Evolutionary conservation across 176 grass and related monocot species (phyloP), one percentile per base, ranked within the genome.

Genomic region (Musa troglodytarum): DNA sequence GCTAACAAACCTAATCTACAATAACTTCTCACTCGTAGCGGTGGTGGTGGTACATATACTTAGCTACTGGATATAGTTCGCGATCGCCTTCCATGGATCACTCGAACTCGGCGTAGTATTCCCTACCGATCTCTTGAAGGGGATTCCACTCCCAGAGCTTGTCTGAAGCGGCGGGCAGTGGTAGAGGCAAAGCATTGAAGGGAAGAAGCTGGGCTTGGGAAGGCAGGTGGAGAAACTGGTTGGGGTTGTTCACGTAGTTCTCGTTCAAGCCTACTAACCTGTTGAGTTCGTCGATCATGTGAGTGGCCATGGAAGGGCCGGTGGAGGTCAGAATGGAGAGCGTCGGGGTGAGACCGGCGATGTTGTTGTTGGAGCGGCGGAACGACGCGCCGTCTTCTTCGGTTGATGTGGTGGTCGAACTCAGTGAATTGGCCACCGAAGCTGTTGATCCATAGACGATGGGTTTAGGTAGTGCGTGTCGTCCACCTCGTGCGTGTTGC

Each of bases 61-160:
- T 43, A 43, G 4, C 34, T 43, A 43, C 34, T 43, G 34, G 34
- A 6, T 43, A 43, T 43, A 43, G 34, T 43, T 43, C 34, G 5
- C 34, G 34, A 43, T 43, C 34, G 34, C 6, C 9, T 10, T 63
- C 3, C 10, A 11, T 63, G 51, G 57, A 23, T 88, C 75, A 92
- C 77, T 96, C 92, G 85, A 90, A 96, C 71, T 50, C 85, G 74
- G 89, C 82, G 76, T 87, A 83, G 87, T 77, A 87, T 65, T 92
- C 93, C 78, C 87, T 88, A 34, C 83, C 81, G 53, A 78, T 82
- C 54, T 86, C 86, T 10, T 83, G 83, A 50, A 88, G 80, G 67
- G 51, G 14, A 53, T 92, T 96, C 93, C 93, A 96, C 26, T 96
- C 93, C 87, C 93, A 92, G 26, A 92, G 81, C 85, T 92, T 96